These are phyloP conservation scores for Xylaria venustula DNA, from an alignment of 495 filamentous ascomycete genomes.

Conservation along the genomic window DNA sequence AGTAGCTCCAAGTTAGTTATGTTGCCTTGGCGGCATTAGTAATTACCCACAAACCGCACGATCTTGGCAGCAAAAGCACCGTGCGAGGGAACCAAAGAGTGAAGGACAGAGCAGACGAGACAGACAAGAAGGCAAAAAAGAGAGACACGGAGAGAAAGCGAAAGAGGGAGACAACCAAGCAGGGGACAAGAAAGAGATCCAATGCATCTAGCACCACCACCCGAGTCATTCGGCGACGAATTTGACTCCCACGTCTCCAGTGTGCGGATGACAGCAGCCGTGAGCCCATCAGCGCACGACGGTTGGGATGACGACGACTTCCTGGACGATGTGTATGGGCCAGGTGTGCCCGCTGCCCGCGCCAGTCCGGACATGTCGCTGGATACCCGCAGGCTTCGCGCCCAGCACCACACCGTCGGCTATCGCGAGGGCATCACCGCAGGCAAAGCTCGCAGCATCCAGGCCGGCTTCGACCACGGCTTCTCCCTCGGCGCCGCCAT, in stretches of 20 bases:
- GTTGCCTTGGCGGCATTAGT: too few species aligned
- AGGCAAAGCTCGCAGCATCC: constrained; percentile 68
- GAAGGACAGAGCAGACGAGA: too few species aligned
- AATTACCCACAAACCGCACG: background rate
- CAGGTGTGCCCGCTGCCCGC: background rate
- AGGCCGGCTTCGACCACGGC: constrained; percentile 86
- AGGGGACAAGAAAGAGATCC: background rate
- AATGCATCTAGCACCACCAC: constrained; percentile 8
- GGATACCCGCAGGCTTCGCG: constrained; percentile 51
- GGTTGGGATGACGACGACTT: too few species aligned
- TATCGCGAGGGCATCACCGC: constrained; percentile 82
- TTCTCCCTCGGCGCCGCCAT: constrained; percentile 76
- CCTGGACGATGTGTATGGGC: constrained; percentile 9
- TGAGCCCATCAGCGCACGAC: background rate
- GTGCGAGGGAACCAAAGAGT: too few species aligned
- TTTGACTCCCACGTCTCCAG: background rate
- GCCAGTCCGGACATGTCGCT: constrained; percentile 12
- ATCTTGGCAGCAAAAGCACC: too few species aligned
- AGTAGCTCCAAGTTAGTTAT: too few species aligned
- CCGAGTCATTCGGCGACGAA: constrained; percentile 8
- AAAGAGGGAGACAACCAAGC: background rate
- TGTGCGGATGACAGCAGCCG: background rate
- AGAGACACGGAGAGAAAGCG: background rate
- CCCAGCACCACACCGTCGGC: constrained; percentile 77
- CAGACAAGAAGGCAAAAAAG: background rate